phyloP scores from a whole-genome alignment of 2,329 filamentous ascomycete genomes.

The Verticillium longisporum region DNA sequence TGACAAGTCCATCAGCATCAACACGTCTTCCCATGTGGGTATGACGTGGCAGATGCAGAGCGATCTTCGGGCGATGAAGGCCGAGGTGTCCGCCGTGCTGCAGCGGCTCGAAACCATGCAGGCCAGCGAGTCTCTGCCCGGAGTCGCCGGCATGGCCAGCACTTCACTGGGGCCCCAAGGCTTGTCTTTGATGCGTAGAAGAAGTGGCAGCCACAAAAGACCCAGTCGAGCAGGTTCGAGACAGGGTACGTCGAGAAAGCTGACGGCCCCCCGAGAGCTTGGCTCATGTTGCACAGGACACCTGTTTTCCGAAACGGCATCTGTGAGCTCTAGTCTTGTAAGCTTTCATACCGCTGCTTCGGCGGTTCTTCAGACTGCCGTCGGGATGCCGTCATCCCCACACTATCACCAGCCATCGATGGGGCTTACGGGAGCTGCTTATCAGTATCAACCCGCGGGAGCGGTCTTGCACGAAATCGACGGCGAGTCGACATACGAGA shows the following conservation, averaged over 20 bases:
- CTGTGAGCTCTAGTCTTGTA: not conserved
- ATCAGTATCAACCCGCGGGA: too few relatives aligned
- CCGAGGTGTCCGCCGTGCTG: not conserved
- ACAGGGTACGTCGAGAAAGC: not conserved
- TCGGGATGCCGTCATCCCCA: too few relatives aligned
- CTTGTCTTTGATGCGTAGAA: not conserved
- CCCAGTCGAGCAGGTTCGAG: not conserved
- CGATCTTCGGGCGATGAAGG: not conserved
- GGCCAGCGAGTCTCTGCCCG: not conserved
- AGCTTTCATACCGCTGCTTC: not conserved
- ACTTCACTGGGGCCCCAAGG: not conserved
- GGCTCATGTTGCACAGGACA: not conserved
- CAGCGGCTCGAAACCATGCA: not conserved
- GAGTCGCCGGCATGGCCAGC: not conserved
- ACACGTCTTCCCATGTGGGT: not conserved
- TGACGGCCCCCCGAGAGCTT: too few relatives aligned
- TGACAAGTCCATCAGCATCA: slow-evolving; percentile 2
- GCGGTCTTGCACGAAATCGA: not conserved
- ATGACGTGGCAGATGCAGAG: not conserved
- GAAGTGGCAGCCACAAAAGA: not conserved
- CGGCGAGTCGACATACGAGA: not conserved
- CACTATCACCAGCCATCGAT: not conserved
- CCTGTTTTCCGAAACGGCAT: not conserved
- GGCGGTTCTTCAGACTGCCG: not conserved
- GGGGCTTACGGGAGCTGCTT: too few relatives aligned